A percentile compares a stretch with the other conserved stretches of the same genome.
Conservation (phyloP, 1,284 basidiomycete genomes). For the Cryptococcus sp. region DNA sequence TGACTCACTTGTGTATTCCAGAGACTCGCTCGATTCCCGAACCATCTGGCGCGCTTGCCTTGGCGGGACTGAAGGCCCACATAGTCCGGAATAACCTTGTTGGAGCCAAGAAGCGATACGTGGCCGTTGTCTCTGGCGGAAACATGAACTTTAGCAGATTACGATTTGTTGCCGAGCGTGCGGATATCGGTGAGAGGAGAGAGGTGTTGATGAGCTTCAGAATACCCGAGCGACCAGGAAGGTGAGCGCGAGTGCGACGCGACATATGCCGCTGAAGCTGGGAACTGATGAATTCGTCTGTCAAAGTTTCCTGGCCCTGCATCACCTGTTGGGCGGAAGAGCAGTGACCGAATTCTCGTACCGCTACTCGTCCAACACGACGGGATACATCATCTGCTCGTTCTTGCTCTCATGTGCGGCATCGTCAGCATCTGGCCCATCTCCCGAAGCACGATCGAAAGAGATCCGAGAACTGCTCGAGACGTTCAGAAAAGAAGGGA, state of each 20-base stretch:
- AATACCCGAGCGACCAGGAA: constrained; percentile 88
- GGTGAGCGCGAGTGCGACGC: constrained; percentile 57
- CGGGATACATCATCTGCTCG: constrained; percentile 81
- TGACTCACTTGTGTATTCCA: constrained; percentile 47
- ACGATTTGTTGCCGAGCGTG: constrained; percentile 95
- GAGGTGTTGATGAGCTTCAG: constrained; percentile 92
- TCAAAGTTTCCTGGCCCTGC: constrained; percentile 79
- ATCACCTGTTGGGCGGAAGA: constrained; percentile 84
- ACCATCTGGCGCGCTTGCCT: constrained; percentile 90
- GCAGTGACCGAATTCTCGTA: constrained; percentile 98
- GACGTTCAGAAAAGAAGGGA: constrained; percentile 66
- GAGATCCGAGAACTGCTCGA: constrained; percentile 71
- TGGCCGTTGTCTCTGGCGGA: constrained; percentile 90
- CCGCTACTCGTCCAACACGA: constrained; percentile 65
- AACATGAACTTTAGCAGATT: constrained; percentile 99
- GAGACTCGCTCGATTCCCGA: constrained; percentile 94
- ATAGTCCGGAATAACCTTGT: constrained; percentile 78
- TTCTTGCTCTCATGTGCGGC: constrained; percentile 72
- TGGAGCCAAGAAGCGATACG: constrained; percentile 81
- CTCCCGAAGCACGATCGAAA: constrained; percentile 58
- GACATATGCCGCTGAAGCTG: neutral
- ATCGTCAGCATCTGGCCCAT: constrained; percentile 48
- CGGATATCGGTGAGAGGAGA: constrained; percentile 91
- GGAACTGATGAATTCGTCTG: neutral
- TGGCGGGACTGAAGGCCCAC: constrained; percentile 90